Base-by-base conservation (phyloP, 2,329 filamentous ascomycete genomes). In the Ophiostoma tasmaniense region DNA sequence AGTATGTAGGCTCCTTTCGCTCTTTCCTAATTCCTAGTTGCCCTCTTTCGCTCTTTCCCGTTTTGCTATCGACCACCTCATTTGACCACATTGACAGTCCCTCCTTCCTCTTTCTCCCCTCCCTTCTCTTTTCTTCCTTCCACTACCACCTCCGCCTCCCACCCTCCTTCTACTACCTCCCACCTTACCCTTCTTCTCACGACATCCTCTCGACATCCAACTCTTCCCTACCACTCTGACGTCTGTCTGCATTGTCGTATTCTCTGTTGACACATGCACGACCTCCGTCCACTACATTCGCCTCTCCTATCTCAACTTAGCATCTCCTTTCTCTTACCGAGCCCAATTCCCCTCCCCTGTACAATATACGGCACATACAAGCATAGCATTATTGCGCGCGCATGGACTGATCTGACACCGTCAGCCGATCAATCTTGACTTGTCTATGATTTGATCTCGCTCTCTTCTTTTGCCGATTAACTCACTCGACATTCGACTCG, bases 91-190 rank as follows among this genome's bases (percentile, higher is more conserved):
- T 28, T 14, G 13, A 30, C 55, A 17, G 33, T 17, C 14, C 37
- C 30, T 42, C 50, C 50, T 66, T 37, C 64, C 62, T 64, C 28
- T 62, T 62, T 50, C 45, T 65, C 45, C 50, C 59, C 33, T 64
- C 25, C 33, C 33, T 67, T 59, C 66, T 61, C 61, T 67, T 67
- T 66, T 64, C 20, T 42, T 28, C 25, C 61, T 17, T 64, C 68
- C 62, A 35, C 59, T 64, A 45, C 35, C 20, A 25, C 35, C 42
- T 33, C 28, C 13, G 30, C 17, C 61, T n/a, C 35, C 30, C 30
- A 10, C 30, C 20, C 20, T n/a, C 52, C 30, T 61, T 20, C 30
- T 3, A 17, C 20, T 10, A 8, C 52, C 30, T 61, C 50, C 62
- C 65, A 25, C 64, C 61, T 66, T 17, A 52, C 33, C 50, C 42